A percentile compares a stretch with the other conserved stretches of the same genome.
Evolutionary conservation across 2,329 filamentous ascomycete genomes (phyloP).

Genomic region (Lecanicillium sp.): DNA sequence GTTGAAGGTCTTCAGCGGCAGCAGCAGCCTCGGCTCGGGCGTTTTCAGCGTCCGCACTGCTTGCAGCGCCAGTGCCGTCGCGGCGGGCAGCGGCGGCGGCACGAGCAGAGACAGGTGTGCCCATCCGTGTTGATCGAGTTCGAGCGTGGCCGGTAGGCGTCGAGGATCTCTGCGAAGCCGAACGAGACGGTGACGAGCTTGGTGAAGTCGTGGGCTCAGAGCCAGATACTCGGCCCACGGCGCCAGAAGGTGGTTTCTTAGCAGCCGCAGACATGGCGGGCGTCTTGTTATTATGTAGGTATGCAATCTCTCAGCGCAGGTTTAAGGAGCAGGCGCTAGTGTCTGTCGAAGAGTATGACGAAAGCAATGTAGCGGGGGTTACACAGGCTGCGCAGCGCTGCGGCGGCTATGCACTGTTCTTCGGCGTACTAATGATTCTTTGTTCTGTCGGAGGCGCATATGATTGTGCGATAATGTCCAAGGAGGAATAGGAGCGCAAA

Average conservation of each 20-base stretch:
- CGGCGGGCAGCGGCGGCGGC: slow-evolving; percentile 60
- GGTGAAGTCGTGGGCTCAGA: slow-evolving; percentile 27
- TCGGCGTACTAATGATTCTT: too few relatives aligned
- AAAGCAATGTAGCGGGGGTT: too few relatives aligned
- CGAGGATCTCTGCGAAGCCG: slow-evolving; percentile 34
- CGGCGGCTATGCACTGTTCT: too few relatives aligned
- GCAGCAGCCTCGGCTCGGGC: slow-evolving; percentile 72
- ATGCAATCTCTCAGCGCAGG: slow-evolving; percentile 8
- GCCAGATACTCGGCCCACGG: slow-evolving; percentile 37
- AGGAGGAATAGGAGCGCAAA: slow-evolving; percentile 8
- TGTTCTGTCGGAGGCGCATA: too few relatives aligned
- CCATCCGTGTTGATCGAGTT: slow-evolving; percentile 57
- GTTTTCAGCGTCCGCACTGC: slow-evolving; percentile 54
- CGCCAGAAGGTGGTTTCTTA: slow-evolving; percentile 44
- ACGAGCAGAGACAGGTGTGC: slow-evolving; percentile 65
- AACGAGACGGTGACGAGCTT: slow-evolving; percentile 30
- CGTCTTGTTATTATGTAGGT: slow-evolving; percentile 1
- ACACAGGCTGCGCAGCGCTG: too few relatives aligned
- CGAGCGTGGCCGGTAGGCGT: slow-evolving; percentile 37
- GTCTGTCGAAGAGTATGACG: slow-evolving; percentile 5
- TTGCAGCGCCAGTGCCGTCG: slow-evolving; percentile 31
- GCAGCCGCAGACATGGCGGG: slow-evolving; percentile 41
- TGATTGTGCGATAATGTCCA: neutral
- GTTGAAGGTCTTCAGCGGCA: slow-evolving; percentile 75
- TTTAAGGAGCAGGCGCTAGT: slow-evolving; percentile 7